These are phyloP conservation scores for Lophiotrema nucula DNA, from an alignment of 495 filamentous ascomycete species.

Conservation along the genomic window DNA sequence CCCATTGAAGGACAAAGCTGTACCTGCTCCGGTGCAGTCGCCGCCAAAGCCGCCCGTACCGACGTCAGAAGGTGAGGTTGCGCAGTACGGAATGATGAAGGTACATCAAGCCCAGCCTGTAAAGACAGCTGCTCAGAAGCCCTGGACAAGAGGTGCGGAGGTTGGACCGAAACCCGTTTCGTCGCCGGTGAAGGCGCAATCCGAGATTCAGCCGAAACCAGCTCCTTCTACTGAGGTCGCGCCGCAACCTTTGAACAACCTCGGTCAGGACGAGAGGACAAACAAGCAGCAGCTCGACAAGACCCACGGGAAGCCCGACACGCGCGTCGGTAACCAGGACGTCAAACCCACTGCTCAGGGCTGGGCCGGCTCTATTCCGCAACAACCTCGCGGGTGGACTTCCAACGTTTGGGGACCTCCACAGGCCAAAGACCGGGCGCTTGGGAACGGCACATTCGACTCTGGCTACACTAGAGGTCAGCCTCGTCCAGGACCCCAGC, in stretches of 20 bases:
- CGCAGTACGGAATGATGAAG: conserved; percentile 41
- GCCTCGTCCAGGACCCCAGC: conserved; percentile 21
- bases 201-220: conserved; percentile 24
- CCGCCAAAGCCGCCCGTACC: conserved; percentile 35
- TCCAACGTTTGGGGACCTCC: conserved; percentile 44
- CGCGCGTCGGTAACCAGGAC: neutral
- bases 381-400: conserved; percentile 14
- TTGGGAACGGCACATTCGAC: conserved; percentile 47
- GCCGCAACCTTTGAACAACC: conserved; percentile 2
- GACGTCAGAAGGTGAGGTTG: conserved; percentile 32
- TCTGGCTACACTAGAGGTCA: conserved; percentile 31
- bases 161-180: conserved; percentile 15
- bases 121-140: conserved; percentile 10
- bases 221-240: conserved; percentile 3
- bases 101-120: conserved; percentile 38
- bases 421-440: conserved; percentile 29
- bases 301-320: conserved; percentile 7
- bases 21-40: conserved; percentile 30
- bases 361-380: conserved; percentile 17
- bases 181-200: conserved; percentile 29
- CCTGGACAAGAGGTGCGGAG: neutral
- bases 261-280: conserved; percentile 15
- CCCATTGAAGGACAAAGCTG: conserved; percentile 26
- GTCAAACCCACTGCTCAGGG: neutral
- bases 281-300: neutral